Percentiles rank a stretch among this genome's conserved stretches.
Evolutionary conservation across 805 yeast species (phyloP).

Genomic region (Lipomyces mesembrius): DNA sequence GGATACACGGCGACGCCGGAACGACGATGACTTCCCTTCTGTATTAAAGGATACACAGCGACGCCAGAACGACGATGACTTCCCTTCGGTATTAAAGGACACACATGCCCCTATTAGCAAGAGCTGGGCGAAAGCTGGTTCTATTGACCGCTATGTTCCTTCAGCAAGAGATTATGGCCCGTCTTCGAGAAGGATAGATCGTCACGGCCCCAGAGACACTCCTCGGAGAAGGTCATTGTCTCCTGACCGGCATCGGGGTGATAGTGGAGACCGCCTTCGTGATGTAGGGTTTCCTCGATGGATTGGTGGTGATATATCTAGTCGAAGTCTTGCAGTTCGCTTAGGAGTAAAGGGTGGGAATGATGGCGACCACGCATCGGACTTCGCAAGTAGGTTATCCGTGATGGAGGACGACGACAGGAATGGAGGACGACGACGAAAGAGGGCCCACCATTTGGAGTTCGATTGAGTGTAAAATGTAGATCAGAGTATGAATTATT

Average conservation of each 20-base stretch:
- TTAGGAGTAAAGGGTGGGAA: neutral
- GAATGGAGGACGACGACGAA: conserved; percentile 15
- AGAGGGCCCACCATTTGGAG: conserved; percentile 32
- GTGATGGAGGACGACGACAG: conserved; percentile 8
- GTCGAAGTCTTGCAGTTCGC: conserved; percentile 2
- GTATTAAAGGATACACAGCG: neutral
- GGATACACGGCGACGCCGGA: neutral
- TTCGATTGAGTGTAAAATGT: neutral
- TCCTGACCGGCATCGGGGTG: neutral
- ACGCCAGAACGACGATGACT: conserved; percentile 12
- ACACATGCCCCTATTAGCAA: conserved; percentile 15
- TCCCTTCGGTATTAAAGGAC: conserved; percentile 16
- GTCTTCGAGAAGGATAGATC: conserved; percentile 14
- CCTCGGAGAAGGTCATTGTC: conserved; percentile 17
- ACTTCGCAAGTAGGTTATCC: conserved; percentile 10
- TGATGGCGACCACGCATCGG: neutral
- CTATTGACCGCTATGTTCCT: conserved; percentile 21
- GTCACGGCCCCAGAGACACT: neutral
- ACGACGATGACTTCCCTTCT: conserved; percentile 12
- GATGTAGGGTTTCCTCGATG: neutral
- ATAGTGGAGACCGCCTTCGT: neutral
- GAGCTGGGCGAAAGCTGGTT: conserved; percentile 12
- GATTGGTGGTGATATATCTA: neutral
- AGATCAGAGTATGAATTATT: neutral
- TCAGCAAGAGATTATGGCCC: conserved; percentile 2